A percentile compares a stretch with the other conserved stretches of the same genome.
phyloP scores from a whole-genome alignment of 1,284 basidiomycete genomes.

The Agaricales sp. region DNA sequence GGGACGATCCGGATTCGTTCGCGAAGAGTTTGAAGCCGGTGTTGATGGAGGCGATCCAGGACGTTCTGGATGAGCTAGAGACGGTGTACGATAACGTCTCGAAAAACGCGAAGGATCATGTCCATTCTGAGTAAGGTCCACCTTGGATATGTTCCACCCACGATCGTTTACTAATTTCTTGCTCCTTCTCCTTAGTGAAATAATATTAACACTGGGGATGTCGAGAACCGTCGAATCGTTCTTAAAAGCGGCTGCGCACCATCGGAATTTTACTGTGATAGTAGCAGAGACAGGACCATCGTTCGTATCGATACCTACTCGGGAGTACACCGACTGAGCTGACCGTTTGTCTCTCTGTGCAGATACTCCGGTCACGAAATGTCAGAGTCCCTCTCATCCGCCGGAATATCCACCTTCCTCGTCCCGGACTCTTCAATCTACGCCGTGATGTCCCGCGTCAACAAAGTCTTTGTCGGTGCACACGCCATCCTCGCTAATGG shows the following conservation, averaged over 20 bases:
- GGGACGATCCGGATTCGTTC: slow-evolving; percentile 66
- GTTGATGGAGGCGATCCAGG: slow-evolving; percentile 85
- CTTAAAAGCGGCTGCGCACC: slow-evolving; percentile 82
- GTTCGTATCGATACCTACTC: slow-evolving; percentile 30
- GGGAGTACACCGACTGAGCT: neutral
- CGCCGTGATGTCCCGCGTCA: slow-evolving; percentile 93
- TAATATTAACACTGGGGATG: slow-evolving; percentile 92
- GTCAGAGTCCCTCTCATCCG: slow-evolving; percentile 68
- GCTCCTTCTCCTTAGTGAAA: slow-evolving; percentile 52
- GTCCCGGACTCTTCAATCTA: slow-evolving; percentile 94
- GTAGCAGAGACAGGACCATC: slow-evolving; percentile 92
- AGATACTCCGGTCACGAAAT: slow-evolving; percentile 83
- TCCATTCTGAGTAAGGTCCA: slow-evolving; percentile 81
- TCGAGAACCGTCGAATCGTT: slow-evolving; percentile 93
- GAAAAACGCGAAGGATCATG: slow-evolving; percentile 91
- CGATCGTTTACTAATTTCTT: slow-evolving; percentile 1
- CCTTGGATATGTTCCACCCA: slow-evolving; percentile 2
- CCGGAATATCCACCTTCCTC: slow-evolving; percentile 87
- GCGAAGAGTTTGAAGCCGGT: slow-evolving; percentile 64
- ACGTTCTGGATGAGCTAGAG: slow-evolving; percentile 92
- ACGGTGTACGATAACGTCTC: slow-evolving; percentile 93
- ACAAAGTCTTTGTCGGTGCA: slow-evolving; percentile 91
- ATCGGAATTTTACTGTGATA: slow-evolving; percentile 93
- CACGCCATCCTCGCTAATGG: slow-evolving; percentile 95
- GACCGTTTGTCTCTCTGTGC: slow-evolving; percentile 6